Evolutionary conservation across 169 alveolate genomes (phyloP), one percentile per base, ranked within the genome.

Genomic region (Plasmodium chabaudi): DNA sequence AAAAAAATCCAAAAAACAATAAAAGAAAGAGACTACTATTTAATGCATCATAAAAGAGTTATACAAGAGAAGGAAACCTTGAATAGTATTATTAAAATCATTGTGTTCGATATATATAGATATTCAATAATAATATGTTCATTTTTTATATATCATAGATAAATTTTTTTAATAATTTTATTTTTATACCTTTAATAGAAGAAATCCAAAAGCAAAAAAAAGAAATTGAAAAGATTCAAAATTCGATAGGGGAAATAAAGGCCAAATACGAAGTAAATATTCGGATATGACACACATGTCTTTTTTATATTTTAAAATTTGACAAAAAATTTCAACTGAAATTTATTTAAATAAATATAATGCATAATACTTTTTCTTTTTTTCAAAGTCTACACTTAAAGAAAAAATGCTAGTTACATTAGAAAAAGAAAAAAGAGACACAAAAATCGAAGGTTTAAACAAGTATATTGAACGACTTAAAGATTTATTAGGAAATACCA

Each of bases 1-100:
- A 79, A 79, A 79, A 79, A 79, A 79, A 55, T 79, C 68, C 89
- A 79, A 23, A 79, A 79, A 71, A 65, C 67, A 51, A 79, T 79
- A 27, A 79, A 79, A 65, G 89, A 79, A 67, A 79, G 89, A 79
- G 89, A 79, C 68, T 79, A 79, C 56, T 79, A 79, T 60, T 55
- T 79, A 55, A 79, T 79, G 89, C 89, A 79, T 71, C 89, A 79
- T 67, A 79, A 79, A 55, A 68, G 89, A 56, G 89, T 79, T 57
- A 57, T 79, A 34, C 89, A 79, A 53, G 89, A 79, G 25, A 79
- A 79, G 82, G 89, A 79, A 67, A 79, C 89, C 44, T 51, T 79
- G 55, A 79, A 79, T 53, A 79, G 89, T 79, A 79, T 46, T 55
- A 61, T 39, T 60, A 67, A 49, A 12, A 79, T 39, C 17, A 65